Evolutionary conservation across 2,329 filamentous ascomycete genomes (phyloP).

Genomic region (Thermoascus crustaceus): DNA sequence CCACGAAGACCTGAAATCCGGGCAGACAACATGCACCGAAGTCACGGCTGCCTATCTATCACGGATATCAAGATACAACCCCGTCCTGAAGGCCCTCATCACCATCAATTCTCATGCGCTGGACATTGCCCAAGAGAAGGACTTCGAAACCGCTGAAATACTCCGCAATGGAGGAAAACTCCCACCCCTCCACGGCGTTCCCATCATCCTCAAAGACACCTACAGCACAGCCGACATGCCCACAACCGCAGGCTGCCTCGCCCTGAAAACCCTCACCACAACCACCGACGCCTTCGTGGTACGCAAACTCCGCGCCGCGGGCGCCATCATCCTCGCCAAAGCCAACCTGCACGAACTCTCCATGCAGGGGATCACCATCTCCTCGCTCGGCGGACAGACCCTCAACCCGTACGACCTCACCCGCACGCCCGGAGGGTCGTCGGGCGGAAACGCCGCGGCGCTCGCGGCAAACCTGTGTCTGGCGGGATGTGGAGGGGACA

Average conservation of each 20-base stretch:
- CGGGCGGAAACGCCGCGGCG: constrained; percentile 55
- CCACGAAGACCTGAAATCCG: constrained; percentile 48
- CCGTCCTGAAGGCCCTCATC: constrained; percentile 50
- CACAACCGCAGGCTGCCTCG: constrained; percentile 50
- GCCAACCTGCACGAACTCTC: constrained; percentile 57
- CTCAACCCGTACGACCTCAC: constrained; percentile 57
- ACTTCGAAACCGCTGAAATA: constrained; percentile 21
- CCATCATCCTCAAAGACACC: constrained; percentile 58
- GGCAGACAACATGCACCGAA: constrained; percentile 46
- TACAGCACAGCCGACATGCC: constrained; percentile 48
- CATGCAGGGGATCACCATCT: constrained; percentile 55
- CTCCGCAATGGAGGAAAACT: constrained; percentile 5
- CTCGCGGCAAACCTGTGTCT: constrained; percentile 52
- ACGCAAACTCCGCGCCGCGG: constrained; percentile 41
- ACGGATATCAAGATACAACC: constrained; percentile 51
- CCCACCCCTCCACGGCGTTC: constrained; percentile 49
- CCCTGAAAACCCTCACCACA: constrained; percentile 39
- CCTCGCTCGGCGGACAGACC: constrained; percentile 56
- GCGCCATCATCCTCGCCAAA: constrained; percentile 53
- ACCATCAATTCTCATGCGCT: constrained; percentile 45
- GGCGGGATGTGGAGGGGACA: constrained; percentile 52
- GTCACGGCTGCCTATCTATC: constrained; percentile 49
- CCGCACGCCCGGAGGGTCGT: constrained; percentile 58
- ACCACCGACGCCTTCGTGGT: constrained; percentile 44
- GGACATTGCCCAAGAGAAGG: constrained; percentile 42